A percentile compares a stretch with the other conserved stretches of the same genome.
phyloP scores from a whole-genome alignment of 257 asterid species.

The Paulownia fortunei region DNA sequence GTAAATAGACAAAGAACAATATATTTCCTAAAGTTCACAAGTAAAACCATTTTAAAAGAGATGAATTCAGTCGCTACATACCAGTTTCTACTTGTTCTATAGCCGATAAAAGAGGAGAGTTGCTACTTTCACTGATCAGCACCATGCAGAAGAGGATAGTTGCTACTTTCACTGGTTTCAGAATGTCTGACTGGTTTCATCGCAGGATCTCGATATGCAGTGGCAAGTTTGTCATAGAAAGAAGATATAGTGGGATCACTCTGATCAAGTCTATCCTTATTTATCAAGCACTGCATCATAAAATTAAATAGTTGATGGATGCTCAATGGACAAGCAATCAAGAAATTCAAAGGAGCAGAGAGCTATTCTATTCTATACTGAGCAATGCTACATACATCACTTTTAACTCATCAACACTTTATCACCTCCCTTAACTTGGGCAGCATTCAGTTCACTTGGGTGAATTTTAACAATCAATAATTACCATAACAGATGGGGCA shows the following conservation, averaged over 20 bases:
- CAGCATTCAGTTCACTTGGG: background rate
- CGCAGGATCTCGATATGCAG: constrained; percentile 81
- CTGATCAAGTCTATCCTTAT: constrained; percentile 71
- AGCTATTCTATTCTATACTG: background rate
- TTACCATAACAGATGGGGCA: background rate
- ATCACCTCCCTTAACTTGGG: background rate
- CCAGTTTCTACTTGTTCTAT: background rate
- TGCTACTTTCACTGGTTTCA: constrained; percentile 45
- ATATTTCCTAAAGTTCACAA: background rate
- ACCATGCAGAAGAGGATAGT: constrained; percentile 65
- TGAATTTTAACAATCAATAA: background rate
- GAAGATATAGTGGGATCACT: constrained; percentile 55
- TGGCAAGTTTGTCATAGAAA: constrained; percentile 62
- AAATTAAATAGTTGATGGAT: background rate
- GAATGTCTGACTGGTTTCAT: constrained; percentile 47
- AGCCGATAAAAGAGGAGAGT: background rate
- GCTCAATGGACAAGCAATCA: background rate
- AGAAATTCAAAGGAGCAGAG: background rate
- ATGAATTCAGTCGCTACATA: background rate
- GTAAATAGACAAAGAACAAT: background rate
- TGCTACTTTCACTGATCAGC: constrained; percentile 22
- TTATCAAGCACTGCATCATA: constrained; percentile 77
- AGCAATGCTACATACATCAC: background rate
- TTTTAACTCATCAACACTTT: background rate
- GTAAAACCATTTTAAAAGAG: constrained; percentile 1